Conservation (phyloP, 2,329 filamentous ascomycete species). For the Colletotrichum tabaci region DNA sequence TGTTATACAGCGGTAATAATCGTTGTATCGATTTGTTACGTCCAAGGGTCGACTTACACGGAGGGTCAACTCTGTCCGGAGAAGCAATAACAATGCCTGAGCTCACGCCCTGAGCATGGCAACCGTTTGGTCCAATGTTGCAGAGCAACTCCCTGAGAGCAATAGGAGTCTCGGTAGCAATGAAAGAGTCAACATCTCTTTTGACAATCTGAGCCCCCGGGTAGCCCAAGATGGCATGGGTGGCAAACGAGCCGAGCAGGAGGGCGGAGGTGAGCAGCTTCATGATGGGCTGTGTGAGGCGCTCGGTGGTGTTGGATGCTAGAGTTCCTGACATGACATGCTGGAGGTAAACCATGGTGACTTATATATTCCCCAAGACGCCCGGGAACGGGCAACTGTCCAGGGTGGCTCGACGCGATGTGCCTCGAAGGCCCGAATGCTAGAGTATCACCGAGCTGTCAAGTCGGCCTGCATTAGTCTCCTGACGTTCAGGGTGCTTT, state of each 20-base stretch:
- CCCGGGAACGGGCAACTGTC: background rate
- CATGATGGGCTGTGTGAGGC: conserved; percentile 61
- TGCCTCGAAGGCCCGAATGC: conserved; percentile 41
- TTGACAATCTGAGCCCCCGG: conserved; percentile 61
- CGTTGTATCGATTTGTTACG: background rate
- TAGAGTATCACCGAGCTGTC: conserved; percentile 39
- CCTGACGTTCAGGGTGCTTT: conserved; percentile 13
- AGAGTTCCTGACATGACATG: conserved; percentile 33
- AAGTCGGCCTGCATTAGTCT: conserved; percentile 35
- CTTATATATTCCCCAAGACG: conserved; percentile 27
- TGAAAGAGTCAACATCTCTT: conserved; percentile 67
- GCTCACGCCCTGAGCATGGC: conserved; percentile 61
- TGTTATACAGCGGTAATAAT: background rate
- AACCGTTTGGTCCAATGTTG: conserved; percentile 72
- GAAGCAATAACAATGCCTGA: conserved; percentile 71
- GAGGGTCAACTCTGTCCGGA: conserved; percentile 66
- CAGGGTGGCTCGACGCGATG: conserved; percentile 21
- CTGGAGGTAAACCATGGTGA: conserved; percentile 39
- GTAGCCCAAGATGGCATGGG: conserved; percentile 66
- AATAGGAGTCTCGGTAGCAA: conserved; percentile 66
- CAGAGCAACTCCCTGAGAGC: conserved; percentile 68
- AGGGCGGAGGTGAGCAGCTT: conserved; percentile 65
- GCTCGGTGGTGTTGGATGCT: conserved; percentile 36
- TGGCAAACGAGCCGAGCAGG: conserved; percentile 65
- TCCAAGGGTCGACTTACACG: conserved; percentile 62